These are phyloP conservation scores for Lanzia echinophila DNA, from an alignment of 2,329 filamentous ascomycete species.

Conservation along the genomic window DNA sequence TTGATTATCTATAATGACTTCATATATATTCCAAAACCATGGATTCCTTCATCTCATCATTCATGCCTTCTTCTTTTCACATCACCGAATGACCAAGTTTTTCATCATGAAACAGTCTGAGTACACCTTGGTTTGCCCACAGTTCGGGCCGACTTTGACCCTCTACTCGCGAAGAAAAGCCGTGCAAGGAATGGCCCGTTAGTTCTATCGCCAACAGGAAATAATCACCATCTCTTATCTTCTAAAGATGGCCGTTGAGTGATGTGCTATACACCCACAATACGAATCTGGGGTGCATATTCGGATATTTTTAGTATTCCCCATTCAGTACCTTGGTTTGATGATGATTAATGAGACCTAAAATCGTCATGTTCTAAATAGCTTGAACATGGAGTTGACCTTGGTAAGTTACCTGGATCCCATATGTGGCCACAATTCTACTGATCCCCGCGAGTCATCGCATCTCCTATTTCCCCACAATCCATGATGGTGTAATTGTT, in stretches of 20 bases:
- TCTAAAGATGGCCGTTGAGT: background rate
- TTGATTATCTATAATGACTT: conserved; percentile 2
- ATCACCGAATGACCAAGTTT: background rate
- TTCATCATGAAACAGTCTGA: conserved; percentile 1
- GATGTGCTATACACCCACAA: background rate
- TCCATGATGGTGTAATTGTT: background rate
- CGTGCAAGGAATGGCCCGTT: conserved; percentile 1
- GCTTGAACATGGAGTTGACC: background rate
- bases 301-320: background rate
- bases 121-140: background rate
- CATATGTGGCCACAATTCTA: background rate
- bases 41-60: background rate
- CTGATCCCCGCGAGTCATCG: background rate
- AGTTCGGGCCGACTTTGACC: background rate
- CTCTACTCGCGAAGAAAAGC: background rate
- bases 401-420: background rate
- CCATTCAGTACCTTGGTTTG: background rate
- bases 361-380: background rate
- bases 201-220: background rate
- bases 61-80: background rate
- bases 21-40: background rate
- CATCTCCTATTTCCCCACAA: background rate
- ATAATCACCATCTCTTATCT: background rate
- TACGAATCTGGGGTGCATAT: background rate
- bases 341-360: background rate